phyloP scores from a whole-genome alignment of 1,139 yeast species.

The Sugiyamaella japonica region DNA sequence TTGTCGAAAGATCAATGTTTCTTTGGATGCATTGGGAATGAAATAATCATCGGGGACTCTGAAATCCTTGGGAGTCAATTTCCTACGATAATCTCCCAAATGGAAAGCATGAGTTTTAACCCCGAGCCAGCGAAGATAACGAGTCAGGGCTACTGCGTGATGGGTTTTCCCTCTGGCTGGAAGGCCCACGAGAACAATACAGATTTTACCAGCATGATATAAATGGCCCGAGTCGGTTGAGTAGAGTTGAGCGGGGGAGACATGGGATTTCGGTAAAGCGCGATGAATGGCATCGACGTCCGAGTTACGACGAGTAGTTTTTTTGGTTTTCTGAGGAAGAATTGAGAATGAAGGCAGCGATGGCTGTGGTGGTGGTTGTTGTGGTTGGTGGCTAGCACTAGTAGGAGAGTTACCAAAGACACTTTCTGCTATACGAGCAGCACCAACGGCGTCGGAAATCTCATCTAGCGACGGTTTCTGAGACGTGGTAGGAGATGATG shows the following conservation, averaged over 20 bases:
- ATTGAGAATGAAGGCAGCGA: constrained; percentile 6
- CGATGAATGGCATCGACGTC: constrained; percentile 39
- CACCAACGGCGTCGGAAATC: constrained; percentile 2
- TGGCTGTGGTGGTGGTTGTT: not conserved
- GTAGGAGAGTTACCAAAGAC: not conserved
- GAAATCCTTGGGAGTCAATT: constrained; percentile 44
- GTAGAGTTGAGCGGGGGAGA: constrained; percentile 75
- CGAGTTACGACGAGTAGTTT: constrained; percentile 27
- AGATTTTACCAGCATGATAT: constrained; percentile 93
- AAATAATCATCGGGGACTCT: constrained; percentile 71
- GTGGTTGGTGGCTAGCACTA: too few relatives aligned
- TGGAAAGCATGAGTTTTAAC: constrained; percentile 91
- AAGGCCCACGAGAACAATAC: constrained; percentile 85
- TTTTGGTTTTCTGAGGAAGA: constrained; percentile 7
- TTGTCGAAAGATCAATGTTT: constrained; percentile 57
- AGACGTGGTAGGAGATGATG: constrained; percentile 8
- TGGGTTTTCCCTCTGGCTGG: constrained; percentile 98
- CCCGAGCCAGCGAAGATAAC: constrained; percentile 91
- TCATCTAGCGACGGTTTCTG: constrained; percentile 7
- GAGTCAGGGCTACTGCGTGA: constrained; percentile 82
- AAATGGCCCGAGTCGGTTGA: constrained; percentile 87
- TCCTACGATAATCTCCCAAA: constrained; percentile 86
- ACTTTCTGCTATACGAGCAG: not conserved
- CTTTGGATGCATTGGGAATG: constrained; percentile 59
- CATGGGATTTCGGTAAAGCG: constrained; percentile 40